phyloP scores from a whole-genome alignment of 106 monocot species.

The Allium fistulosum region DNA sequence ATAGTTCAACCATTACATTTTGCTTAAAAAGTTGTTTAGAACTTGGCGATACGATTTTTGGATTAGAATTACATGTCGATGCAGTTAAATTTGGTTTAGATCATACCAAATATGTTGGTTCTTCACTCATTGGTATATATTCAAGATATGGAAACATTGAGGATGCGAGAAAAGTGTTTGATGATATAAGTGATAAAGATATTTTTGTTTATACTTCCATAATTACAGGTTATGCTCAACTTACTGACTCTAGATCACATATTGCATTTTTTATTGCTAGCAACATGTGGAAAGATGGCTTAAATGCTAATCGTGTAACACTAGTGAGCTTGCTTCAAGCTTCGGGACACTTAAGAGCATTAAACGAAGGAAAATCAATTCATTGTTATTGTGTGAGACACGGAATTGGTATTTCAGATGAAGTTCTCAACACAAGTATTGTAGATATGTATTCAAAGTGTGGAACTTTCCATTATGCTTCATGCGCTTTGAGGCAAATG shows the following conservation, averaged over 20 bases:
- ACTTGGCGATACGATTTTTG: constrained; percentile 18
- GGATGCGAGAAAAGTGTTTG: constrained; percentile 37
- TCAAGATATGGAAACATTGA: constrained; percentile 17
- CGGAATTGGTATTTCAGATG: constrained; percentile 38
- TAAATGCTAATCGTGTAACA: constrained; percentile 50
- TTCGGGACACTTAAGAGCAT: constrained; percentile 27
- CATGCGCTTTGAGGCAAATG: constrained; percentile 20
- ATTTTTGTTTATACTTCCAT: constrained; percentile 54
- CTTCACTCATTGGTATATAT: constrained; percentile 55
- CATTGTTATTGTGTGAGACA: constrained; percentile 62
- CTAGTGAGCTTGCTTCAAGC: constrained; percentile 60
- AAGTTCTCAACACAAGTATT: constrained; percentile 46
- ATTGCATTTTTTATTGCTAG: constrained; percentile 39
- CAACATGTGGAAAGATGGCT: constrained; percentile 37
- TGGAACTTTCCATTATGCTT: constrained; percentile 14
- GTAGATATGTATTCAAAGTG: constrained; percentile 50
- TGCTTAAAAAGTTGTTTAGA: constrained; percentile 48
- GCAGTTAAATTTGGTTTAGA: constrained; percentile 35
- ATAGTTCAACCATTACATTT: constrained; percentile 40
- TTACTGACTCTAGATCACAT: constrained; percentile 9
- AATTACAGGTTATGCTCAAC: constrained; percentile 46
- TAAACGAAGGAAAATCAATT: constrained; percentile 29
- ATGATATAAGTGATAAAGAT: constrained; percentile 59
- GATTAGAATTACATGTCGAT: constrained; percentile 37
- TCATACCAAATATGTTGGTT: constrained; percentile 40